A percentile compares a stretch with the other conserved stretches of the same genome.
phyloP scores from a whole-genome alignment of 495 filamentous ascomycete species.

The Aspergillus affinis region DNA sequence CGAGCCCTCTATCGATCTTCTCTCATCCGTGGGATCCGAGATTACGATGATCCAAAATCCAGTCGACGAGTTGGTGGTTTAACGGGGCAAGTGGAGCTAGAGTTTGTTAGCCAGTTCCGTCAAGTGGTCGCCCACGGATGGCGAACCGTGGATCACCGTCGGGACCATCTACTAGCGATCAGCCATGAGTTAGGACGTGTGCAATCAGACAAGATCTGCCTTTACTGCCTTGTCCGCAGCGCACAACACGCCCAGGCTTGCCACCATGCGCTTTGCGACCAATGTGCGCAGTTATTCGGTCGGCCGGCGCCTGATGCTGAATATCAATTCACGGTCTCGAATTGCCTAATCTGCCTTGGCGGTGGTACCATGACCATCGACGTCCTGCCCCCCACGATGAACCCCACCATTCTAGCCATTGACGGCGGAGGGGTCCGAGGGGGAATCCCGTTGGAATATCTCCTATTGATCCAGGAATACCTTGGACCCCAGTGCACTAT shows the following conservation, averaged over 20 bases:
- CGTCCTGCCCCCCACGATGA: constrained; percentile 32
- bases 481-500: constrained; percentile 22
- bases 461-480: constrained; percentile 30
- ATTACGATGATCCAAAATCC: constrained; percentile 13
- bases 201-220: constrained; percentile 21
- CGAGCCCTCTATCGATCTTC: constrained; percentile 17
- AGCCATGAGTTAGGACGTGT: constrained; percentile 14
- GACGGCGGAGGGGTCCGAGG: constrained; percentile 34
- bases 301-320: constrained; percentile 12
- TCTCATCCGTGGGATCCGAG: constrained; percentile 11
- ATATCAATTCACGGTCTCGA: constrained; percentile 21
- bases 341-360: constrained; percentile 21
- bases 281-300: constrained; percentile 28
- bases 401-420: constrained; percentile 34
- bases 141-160: constrained; percentile 11
- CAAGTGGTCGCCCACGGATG: constrained; percentile 2
- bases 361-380: constrained; percentile 18
- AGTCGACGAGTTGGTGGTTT: constrained; percentile 8
- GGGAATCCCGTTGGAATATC: constrained; percentile 34
- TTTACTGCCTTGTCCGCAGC: constrained; percentile 25
- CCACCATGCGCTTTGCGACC: constrained; percentile 32
- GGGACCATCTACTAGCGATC: constrained; percentile 10
- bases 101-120: constrained; percentile 13
- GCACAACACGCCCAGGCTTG: constrained; percentile 31
- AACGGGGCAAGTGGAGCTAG: constrained; percentile 13